Evolutionary conservation across 768 basidiomycete species (phyloP).

Genomic region (Lentinula lateritia): DNA sequence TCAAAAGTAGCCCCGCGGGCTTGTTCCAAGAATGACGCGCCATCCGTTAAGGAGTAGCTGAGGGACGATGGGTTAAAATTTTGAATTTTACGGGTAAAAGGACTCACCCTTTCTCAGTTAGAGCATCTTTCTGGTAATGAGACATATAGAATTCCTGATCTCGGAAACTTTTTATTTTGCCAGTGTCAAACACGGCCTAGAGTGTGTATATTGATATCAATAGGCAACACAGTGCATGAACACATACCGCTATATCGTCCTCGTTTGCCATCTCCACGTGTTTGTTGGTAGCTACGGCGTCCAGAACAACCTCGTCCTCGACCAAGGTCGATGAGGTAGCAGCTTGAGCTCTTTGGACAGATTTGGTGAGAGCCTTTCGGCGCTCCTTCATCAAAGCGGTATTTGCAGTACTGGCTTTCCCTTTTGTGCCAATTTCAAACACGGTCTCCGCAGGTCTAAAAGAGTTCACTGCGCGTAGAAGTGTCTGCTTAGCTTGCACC

Average conservation of each 20-base stretch:
- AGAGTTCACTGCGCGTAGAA: conserved; percentile 71
- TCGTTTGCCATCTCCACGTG: conserved; percentile 73
- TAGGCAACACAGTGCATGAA: conserved; percentile 6
- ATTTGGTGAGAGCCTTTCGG: conserved; percentile 68
- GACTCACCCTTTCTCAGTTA: conserved; percentile 84
- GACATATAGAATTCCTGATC: conserved; percentile 91
- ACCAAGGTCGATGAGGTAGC: conserved; percentile 24
- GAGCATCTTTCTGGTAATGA: conserved; percentile 82
- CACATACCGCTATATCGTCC: conserved; percentile 63
- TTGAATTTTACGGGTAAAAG: neutral
- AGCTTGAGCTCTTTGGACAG: conserved; percentile 41
- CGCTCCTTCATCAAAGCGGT: conserved; percentile 85
- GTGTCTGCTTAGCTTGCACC: conserved; percentile 54
- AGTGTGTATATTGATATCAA: neutral
- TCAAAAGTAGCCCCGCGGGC: conserved; percentile 79
- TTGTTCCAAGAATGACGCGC: conserved; percentile 83
- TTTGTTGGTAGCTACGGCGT: conserved; percentile 23
- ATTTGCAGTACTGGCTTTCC: conserved; percentile 58
- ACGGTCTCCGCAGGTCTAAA: conserved; percentile 89
- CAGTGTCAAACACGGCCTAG: conserved; percentile 65
- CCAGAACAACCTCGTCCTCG: conserved; percentile 29
- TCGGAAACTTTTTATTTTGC: conserved; percentile 50
- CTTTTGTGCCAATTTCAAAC: conserved; percentile 66
- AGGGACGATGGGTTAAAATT: neutral
- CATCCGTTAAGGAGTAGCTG: conserved; percentile 87